Percentiles rank a stretch among this genome's conserved stretches.
Conservation (phyloP, 176 grass and related monocot species). For the Triticum urartu region DNA sequence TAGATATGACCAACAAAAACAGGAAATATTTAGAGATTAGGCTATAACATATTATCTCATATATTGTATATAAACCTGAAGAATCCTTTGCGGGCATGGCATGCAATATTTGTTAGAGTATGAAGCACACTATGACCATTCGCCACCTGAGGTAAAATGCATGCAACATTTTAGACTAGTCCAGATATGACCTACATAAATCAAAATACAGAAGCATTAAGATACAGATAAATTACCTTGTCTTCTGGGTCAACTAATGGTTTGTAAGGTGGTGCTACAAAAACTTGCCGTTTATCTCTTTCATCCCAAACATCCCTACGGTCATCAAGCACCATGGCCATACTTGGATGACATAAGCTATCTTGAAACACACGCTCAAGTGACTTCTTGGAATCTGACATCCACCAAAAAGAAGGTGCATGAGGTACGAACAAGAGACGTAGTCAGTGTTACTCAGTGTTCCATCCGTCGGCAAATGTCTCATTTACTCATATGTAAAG, state of each 20-base stretch:
- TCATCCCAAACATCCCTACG: constrained; percentile 57
- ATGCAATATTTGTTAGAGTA: not conserved
- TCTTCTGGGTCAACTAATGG: constrained; percentile 51
- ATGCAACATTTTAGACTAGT: not conserved
- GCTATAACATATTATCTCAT: not conserved
- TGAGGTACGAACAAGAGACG: too few relatives aligned
- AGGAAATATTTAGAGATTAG: not conserved
- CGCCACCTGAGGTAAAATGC: not conserved
- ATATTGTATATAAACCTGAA: not conserved
- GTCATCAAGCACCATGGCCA: constrained; percentile 78
- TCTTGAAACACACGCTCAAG: constrained; percentile 60
- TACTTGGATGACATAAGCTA: constrained; percentile 62
- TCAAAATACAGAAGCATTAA: not conserved
- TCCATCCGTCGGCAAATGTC: too few relatives aligned
- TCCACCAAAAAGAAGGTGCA: not conserved
- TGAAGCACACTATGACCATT: not conserved
- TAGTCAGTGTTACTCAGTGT: not conserved
- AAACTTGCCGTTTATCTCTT: constrained; percentile 61
- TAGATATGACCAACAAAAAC: not conserved
- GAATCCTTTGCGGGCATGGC: not conserved
- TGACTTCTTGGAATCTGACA: constrained; percentile 50
- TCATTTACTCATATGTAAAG: not conserved
- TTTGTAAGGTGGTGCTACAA: constrained; percentile 53
- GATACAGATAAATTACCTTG: constrained; percentile 33
- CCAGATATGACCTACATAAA: not conserved